Base-by-base conservation (phyloP, 2,329 filamentous ascomycete genomes). In the Aureobasidium leucospermi region DNA sequence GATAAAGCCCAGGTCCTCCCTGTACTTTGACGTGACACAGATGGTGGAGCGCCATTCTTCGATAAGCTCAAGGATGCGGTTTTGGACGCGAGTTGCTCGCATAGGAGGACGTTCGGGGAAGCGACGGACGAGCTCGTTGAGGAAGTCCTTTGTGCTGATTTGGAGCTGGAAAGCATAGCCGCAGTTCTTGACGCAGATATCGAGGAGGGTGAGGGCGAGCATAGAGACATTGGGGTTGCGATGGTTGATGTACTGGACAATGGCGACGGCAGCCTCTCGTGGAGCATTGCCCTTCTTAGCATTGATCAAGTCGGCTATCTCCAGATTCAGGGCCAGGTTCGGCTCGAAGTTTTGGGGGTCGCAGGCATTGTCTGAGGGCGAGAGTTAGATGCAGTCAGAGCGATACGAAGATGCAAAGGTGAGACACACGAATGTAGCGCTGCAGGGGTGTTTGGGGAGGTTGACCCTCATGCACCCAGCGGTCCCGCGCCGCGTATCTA, bases 131-230 rank as follows among this genome's bases (percentile, higher is more conserved):
- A 99, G 85, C 78, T 99, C 94, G 76, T 99, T 99, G 68, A 99
- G 85, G 68, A 99, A 99, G 70, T 99, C 94, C 74, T 99, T 99
- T 66, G 94, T 97, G 74, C 89, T 92, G 71, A 99, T 96, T 75
- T 99, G 94, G 61, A 99, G 85, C 71, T 99, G 94, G 75, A 99
- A 99, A 1, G 94, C 92, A 73, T 99, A 99, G 68, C 94, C 94
- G 81, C 94, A 99, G 78, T 99, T 99, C 80, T 99, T 99, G 75
- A 97, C 94, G 75, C 94, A 97, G 64, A 97, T 97, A 73, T 99
- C 94, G 71, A 99, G 89, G 66, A 99, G 84, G 68, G 80, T 86
- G 70, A 97, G 82, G 61, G 94, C 93, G 61, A 97, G 82, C 65
- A 99, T 79, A 62, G 92, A 88, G 66, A 99, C 90, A 74, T 96